phyloP scores from a whole-genome alignment of 495 filamentous ascomycete species.

The Bacidia gigantensis region DNA sequence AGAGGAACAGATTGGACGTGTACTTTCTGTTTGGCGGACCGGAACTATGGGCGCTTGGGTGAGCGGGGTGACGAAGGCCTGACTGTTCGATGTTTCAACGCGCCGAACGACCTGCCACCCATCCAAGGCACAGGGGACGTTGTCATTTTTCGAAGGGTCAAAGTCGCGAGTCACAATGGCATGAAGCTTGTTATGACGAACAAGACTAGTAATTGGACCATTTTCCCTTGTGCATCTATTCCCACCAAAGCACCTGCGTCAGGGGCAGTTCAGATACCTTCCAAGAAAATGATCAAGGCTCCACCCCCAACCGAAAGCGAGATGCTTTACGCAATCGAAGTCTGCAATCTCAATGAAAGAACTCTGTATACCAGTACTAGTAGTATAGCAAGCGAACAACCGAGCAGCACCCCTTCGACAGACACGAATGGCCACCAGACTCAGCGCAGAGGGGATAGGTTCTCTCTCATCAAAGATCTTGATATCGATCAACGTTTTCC shows the following conservation, averaged over 20 bases:
- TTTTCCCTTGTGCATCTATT: slow-evolving; percentile 19
- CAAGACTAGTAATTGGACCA: slow-evolving; percentile 15
- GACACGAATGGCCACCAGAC: too few species aligned
- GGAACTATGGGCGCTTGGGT: slow-evolving; percentile 20
- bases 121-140: slow-evolving; percentile 32
- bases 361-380: slow-evolving; percentile 1
- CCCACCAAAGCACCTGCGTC: slow-evolving; percentile 20
- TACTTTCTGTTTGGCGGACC: slow-evolving; percentile 39
- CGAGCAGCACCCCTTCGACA: background rate
- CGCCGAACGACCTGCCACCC: slow-evolving; percentile 26
- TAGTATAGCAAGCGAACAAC: background rate
- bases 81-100: slow-evolving; percentile 38
- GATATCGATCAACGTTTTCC: slow-evolving; percentile 19
- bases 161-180: slow-evolving; percentile 24
- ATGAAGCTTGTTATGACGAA: slow-evolving; percentile 18
- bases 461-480: slow-evolving; percentile 52
- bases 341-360: slow-evolving; percentile 18
- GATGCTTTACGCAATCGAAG: slow-evolving; percentile 14
- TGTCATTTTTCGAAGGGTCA: slow-evolving; percentile 30
- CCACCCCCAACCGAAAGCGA: slow-evolving; percentile 7
- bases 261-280: slow-evolving; percentile 21
- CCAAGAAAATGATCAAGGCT: slow-evolving; percentile 12
- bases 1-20: slow-evolving; percentile 26
- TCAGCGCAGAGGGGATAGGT: slow-evolving; percentile 31
- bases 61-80: slow-evolving; percentile 26